These are phyloP conservation scores for Scortechinia acanthostroma DNA, from an alignment of 2,329 filamentous ascomycete species.

Conservation along the genomic window DNA sequence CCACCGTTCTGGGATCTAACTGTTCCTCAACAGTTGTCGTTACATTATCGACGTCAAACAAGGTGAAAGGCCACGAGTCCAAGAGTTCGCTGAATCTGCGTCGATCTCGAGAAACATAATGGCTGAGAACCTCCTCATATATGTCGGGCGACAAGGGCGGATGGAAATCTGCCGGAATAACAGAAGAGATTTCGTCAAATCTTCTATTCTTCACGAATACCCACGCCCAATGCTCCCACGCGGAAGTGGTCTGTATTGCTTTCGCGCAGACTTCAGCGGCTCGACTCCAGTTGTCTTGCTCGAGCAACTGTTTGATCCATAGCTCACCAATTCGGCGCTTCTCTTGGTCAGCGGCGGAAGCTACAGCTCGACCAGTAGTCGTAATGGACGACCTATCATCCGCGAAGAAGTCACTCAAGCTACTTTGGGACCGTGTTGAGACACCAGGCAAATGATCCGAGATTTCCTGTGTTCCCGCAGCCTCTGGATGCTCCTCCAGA, in stretches of 20 bases:
- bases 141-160: constrained; percentile 49
- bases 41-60: not conserved
- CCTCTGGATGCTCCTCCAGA: constrained; percentile 49
- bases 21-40: not conserved
- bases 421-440: not conserved
- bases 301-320: constrained; percentile 54
- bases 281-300: constrained; percentile 40
- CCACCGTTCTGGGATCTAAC: constrained; percentile 35
- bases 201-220: constrained; percentile 53
- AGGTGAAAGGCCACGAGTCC: not conserved
- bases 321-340: constrained; percentile 55
- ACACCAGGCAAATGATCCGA: not conserved
- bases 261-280: constrained; percentile 52
- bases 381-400: constrained; percentile 44
- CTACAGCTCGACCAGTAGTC: constrained; percentile 29
- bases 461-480: not conserved
- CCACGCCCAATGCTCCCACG: constrained; percentile 63
- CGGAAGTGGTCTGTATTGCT: constrained; percentile 44
- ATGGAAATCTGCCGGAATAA: constrained; percentile 46
- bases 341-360: constrained; percentile 46
- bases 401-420: constrained; percentile 37
- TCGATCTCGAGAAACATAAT: not conserved
- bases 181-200: constrained; percentile 54
- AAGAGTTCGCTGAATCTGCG: not conserved
- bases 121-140: constrained; percentile 34